Base-by-base conservation (phyloP, 1,284 basidiomycete species). In the Chalciporus piperatoides region DNA sequence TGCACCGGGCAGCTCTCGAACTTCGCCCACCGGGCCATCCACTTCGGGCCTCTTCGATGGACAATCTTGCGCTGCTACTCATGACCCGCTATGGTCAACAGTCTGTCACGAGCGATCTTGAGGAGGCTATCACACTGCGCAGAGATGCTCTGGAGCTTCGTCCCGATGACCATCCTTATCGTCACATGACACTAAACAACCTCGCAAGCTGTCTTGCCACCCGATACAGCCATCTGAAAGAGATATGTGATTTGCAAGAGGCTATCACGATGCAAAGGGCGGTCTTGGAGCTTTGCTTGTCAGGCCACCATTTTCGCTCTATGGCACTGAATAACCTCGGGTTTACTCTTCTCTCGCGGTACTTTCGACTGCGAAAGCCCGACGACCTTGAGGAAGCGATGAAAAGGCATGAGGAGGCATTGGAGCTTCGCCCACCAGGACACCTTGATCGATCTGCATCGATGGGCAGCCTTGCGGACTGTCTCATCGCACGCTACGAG, bases 331-430 rank as follows among this genome's bases (percentile, higher is more conserved):
- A 33, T n/a, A 33, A 33, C 32, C 32, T 33, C 8, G 14, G 32
- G n/a, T 33, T 2, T 33, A 33, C 14, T 2, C 32, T 33, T 12
- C n/a, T 33, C 14, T 4, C 7, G 6, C 14, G n/a, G 32, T 33
- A 33, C 32, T 33, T 14, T 33, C 32, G 7, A n/a, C n/a, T 33
- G 4, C 32, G 32, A 33, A 14, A n/a, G n/a, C 32, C 5, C 3
- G 2, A 6, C 21, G 54, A 46, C 15, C 15, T 53, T 3, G 40
- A 43, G n/a, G 15, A 39, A 43, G 50, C 51, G 3, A 53, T 53
- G 27, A 10, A 47, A 35, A 47, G 17, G 25, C 43, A 53, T 0
- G 30, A 53, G 30, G 43, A 50, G 6, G 40, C 50, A 12, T 35
- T 51, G 21, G 44, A 15, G 15, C 33, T 51, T 14, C 25, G 17